Conservation (phyloP, 495 filamentous ascomycete species). For the Amniculicola lignicola region DNA sequence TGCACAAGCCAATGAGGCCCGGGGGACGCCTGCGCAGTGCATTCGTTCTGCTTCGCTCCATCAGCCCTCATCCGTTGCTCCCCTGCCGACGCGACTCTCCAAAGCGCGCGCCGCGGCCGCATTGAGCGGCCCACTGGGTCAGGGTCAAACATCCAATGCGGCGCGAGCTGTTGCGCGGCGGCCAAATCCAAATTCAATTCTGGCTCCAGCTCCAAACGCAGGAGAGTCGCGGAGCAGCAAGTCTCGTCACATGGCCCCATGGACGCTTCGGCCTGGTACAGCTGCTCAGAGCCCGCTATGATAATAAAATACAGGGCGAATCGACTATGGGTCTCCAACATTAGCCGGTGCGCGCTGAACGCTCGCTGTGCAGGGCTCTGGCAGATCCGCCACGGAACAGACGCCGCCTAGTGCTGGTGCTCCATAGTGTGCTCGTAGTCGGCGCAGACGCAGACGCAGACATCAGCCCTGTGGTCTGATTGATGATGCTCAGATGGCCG, state of each 20-base stretch:
- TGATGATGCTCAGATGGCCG: not conserved
- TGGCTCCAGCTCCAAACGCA: not conserved
- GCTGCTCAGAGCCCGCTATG: too few relatives aligned
- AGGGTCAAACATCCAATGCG: not conserved
- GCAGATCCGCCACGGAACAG: slow-evolving; percentile 24
- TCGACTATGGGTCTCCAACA: slow-evolving; percentile 17
- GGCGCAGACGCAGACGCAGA: slow-evolving; percentile 1
- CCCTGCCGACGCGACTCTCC: too few relatives aligned
- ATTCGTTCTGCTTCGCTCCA: too few relatives aligned
- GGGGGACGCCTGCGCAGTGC: not conserved
- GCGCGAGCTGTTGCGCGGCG: not conserved
- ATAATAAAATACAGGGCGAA: slow-evolving; percentile 3
- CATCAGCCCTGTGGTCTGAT: slow-evolving; percentile 27
- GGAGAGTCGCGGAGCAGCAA: not conserved
- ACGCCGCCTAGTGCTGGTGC: slow-evolving; percentile 23
- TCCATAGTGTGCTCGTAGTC: too few relatives aligned
- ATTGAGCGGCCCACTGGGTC: not conserved
- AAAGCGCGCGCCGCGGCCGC: not conserved
- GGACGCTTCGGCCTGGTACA: not conserved
- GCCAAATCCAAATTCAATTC: not conserved
- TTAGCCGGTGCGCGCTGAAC: slow-evolving; percentile 28
- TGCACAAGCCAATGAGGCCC: not conserved
- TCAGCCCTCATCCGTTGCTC: too few relatives aligned
- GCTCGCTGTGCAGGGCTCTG: slow-evolving; percentile 21
- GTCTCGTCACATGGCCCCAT: not conserved